A percentile compares a stretch with the other conserved stretches of the same genome.
phyloP scores from a whole-genome alignment of 345 rosid species.

The Acer negundo region DNA sequence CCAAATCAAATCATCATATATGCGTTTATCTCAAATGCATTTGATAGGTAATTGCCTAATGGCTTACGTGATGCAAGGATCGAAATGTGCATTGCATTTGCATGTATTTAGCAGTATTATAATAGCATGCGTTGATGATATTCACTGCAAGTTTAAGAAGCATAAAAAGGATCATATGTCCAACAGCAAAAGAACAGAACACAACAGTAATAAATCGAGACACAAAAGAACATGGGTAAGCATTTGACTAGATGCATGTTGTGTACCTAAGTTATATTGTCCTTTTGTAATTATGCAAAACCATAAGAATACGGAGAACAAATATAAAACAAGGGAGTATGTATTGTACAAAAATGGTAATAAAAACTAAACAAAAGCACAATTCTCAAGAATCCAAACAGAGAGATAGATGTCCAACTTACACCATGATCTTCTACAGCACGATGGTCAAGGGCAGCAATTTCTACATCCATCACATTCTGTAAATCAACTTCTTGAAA shows the following conservation, averaged over 20 bases:
- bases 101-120: not conserved
- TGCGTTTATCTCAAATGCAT: not conserved
- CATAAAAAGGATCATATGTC: not conserved
- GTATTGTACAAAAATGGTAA: not conserved
- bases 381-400: constrained; percentile 14
- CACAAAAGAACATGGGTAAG: not conserved
- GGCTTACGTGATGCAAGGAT: not conserved
- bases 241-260: not conserved
- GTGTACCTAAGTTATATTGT: not conserved
- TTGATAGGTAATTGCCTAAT: not conserved
- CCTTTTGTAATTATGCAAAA: not conserved
- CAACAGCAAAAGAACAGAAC: not conserved
- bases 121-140: not conserved
- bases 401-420: constrained; percentile 27
- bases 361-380: not conserved
- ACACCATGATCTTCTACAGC: constrained; percentile 42
- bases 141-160: not conserved
- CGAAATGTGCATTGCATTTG: not conserved
- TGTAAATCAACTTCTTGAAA: constrained; percentile 39
- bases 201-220: not conserved
- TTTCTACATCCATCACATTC: constrained; percentile 37
- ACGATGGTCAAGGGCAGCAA: constrained; percentile 29
- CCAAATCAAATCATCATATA: not conserved
- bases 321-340: not conserved
- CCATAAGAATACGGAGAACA: not conserved